Percentiles rank a stretch among this genome's conserved stretches.
Evolutionary conservation across 2,329 filamentous ascomycete species (phyloP).

Genomic region (Coniella vitis): DNA sequence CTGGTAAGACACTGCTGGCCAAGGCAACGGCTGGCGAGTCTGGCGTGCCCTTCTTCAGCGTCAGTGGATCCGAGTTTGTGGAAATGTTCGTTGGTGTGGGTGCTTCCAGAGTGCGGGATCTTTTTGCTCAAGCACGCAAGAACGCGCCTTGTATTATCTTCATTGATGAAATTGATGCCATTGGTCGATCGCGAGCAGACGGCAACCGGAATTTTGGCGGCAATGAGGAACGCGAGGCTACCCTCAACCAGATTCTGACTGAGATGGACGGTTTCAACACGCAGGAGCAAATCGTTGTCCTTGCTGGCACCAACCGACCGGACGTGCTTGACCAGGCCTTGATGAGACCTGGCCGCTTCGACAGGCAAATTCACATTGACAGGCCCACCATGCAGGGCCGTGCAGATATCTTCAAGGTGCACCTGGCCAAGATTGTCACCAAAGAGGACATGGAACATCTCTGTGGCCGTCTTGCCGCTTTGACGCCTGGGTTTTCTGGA

Average conservation of each 20-base stretch:
- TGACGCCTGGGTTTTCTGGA: slow-evolving; percentile 94
- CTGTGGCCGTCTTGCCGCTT: slow-evolving; percentile 78
- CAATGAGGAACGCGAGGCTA: slow-evolving; percentile 95
- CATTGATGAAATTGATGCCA: slow-evolving; percentile 98
- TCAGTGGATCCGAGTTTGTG: slow-evolving; percentile 97
- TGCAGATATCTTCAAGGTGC: slow-evolving; percentile 92
- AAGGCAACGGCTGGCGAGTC: slow-evolving; percentile 98
- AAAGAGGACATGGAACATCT: slow-evolving; percentile 83
- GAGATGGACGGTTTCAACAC: slow-evolving; percentile 99
- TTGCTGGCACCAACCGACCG: slow-evolving; percentile 92
- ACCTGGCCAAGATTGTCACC: slow-evolving; percentile 90
- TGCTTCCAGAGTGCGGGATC: slow-evolving; percentile 86
- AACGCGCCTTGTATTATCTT: slow-evolving; percentile 98
- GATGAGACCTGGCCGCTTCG: slow-evolving; percentile 94
- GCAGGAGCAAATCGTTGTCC: slow-evolving; percentile 88
- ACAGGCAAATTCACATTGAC: slow-evolving; percentile 93
- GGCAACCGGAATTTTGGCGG: slow-evolving; percentile 68
- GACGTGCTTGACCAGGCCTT: slow-evolving; percentile 93
- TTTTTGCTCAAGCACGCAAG: slow-evolving; percentile 92
- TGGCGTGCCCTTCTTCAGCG: slow-evolving; percentile 94
- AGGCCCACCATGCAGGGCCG: slow-evolving; percentile 93
- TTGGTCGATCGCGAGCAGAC: slow-evolving; percentile 83
- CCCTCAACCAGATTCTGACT: slow-evolving; percentile 94
- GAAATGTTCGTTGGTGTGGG: slow-evolving; percentile 99
- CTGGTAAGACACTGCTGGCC: slow-evolving; percentile 93